Evolutionary conservation across 208 protist species (phyloP).

Genomic region (Trypanosoma avium): DNA sequence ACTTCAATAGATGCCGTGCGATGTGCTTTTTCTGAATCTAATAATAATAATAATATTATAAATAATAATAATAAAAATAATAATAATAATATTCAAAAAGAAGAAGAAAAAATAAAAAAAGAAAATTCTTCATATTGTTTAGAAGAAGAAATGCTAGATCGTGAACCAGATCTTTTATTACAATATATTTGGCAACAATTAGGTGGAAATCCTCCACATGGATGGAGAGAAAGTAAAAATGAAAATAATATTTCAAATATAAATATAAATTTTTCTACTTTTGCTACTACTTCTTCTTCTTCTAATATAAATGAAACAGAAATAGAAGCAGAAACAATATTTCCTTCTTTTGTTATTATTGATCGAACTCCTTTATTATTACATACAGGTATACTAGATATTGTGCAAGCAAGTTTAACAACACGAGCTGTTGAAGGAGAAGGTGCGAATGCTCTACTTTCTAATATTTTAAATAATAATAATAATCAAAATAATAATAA

Average conservation of each 20-base stretch:
- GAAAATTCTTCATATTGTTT: neutral
- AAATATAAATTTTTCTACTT: neutral
- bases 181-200: conserved; percentile 2
- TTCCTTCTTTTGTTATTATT: conserved; percentile 14
- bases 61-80: neutral
- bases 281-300: neutral
- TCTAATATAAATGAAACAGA: neutral
- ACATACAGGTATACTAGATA: conserved; percentile 14
- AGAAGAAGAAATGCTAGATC: neutral
- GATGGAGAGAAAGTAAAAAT: neutral
- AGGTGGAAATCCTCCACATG: too few species aligned
- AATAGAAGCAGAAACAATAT: too few species aligned
- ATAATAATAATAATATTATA: neutral
- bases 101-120: neutral
- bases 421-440: neutral
- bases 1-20: conserved; percentile 24
- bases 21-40: conserved; percentile 3
- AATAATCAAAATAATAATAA: neutral
- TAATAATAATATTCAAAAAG: neutral
- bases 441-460: neutral
- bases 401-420: conserved; percentile 21
- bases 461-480: neutral
- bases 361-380: conserved; percentile 10
- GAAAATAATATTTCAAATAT: too few species aligned
- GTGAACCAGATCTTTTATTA: conserved; percentile 4